phyloP scores from a whole-genome alignment of 1,139 yeast genomes.

The Hemisphaericaspora lyxosophila region DNA sequence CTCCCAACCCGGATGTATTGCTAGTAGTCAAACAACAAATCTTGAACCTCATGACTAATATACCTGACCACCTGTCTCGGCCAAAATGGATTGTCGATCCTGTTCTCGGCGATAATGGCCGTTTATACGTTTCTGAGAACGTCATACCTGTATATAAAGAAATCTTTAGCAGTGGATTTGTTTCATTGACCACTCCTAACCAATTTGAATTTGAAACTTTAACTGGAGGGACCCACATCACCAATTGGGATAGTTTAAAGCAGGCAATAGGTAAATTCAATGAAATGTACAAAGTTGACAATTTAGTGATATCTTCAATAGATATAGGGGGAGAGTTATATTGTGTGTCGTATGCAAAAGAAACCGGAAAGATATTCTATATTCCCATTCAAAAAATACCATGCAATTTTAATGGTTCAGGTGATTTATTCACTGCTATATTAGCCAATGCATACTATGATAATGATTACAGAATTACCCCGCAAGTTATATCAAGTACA shows the following conservation, averaged over 20 bases:
- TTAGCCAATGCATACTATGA: constrained; percentile 33
- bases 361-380: constrained; percentile 19
- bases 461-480: constrained; percentile 22
- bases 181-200: constrained; percentile 38
- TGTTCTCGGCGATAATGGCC: constrained; percentile 42
- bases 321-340: constrained; percentile 29
- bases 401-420: constrained; percentile 46
- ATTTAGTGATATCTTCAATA: constrained; percentile 39
- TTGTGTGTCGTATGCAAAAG: constrained; percentile 31
- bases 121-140: constrained; percentile 34
- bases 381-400: constrained; percentile 32
- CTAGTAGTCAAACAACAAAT: constrained; percentile 46
- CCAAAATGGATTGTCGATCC: constrained; percentile 41
- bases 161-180: constrained; percentile 28
- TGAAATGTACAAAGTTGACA: constrained; percentile 22
- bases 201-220: constrained; percentile 42
- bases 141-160: constrained; percentile 31
- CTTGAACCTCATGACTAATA: constrained; percentile 14
- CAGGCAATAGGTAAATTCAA: constrained; percentile 24
- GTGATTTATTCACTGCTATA: constrained; percentile 45
- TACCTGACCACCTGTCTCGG: no score
- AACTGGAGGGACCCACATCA: constrained; percentile 23
- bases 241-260: constrained; percentile 22
- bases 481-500: constrained; percentile 27
- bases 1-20: constrained; percentile 58